These are phyloP conservation scores for Cutaneotrichosporon cutaneum DNA, from an alignment of 1,284 basidiomycete species.

Conservation along the genomic window DNA sequence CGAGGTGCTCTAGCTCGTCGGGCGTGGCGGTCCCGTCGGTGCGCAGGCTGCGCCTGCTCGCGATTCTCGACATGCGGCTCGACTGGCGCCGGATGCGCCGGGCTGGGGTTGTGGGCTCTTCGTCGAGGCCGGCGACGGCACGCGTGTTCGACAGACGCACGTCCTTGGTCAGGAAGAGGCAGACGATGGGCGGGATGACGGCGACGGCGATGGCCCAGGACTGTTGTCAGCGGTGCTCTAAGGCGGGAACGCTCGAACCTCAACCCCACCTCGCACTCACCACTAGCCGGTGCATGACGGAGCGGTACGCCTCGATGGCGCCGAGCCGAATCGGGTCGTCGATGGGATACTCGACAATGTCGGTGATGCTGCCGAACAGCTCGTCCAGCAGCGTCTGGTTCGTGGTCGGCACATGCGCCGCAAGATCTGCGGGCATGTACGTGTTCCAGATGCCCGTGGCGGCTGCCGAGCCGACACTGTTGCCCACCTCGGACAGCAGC, in stretches of 20 bases:
- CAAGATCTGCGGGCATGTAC: slow-evolving; percentile 60
- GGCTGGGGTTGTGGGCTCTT: neutral
- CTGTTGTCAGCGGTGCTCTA: slow-evolving; percentile 5
- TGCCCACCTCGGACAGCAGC: slow-evolving; percentile 61
- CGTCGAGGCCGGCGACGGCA: slow-evolving; percentile 43
- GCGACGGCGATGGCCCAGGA: slow-evolving; percentile 47
- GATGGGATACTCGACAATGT: slow-evolving; percentile 56
- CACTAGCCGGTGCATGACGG: slow-evolving; percentile 49
- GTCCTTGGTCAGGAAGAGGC: slow-evolving; percentile 48
- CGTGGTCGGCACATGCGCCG: slow-evolving; percentile 45
- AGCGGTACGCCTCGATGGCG: slow-evolving; percentile 56
- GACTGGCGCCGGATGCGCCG: neutral
- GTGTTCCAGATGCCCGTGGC: slow-evolving; percentile 45
- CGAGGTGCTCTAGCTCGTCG: slow-evolving; percentile 10
- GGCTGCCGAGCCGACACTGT: slow-evolving; percentile 56
- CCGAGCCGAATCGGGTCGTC: slow-evolving; percentile 62
- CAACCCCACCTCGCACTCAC: no score
- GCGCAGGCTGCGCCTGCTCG: slow-evolving; percentile 6
- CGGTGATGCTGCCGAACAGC: slow-evolving; percentile 61
- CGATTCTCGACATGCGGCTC: slow-evolving; percentile 4
- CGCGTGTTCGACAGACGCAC: slow-evolving; percentile 55
- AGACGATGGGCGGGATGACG: slow-evolving; percentile 49
- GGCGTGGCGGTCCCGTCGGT: slow-evolving; percentile 6
- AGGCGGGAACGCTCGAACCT: no score
- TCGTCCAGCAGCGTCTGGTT: slow-evolving; percentile 46